These are phyloP conservation scores for Sugiyamaella xylanicola DNA, from an alignment of 1,139 yeast genomes.

Conservation along the genomic window DNA sequence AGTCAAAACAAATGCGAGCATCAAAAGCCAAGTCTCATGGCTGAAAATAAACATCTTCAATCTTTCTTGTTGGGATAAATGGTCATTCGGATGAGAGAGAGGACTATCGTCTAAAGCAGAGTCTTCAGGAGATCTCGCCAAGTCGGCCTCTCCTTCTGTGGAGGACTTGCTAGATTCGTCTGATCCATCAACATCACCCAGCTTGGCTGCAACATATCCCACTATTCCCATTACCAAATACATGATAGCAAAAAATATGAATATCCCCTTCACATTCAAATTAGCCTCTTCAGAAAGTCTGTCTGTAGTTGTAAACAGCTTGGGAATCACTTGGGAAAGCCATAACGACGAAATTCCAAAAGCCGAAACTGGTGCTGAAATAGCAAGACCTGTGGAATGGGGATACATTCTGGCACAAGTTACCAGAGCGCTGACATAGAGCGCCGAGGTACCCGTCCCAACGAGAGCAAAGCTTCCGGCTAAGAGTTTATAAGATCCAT, in stretches of 20 bases:
- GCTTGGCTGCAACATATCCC: conserved; percentile 33
- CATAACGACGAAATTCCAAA: conserved; percentile 79
- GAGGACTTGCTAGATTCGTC: conserved; percentile 18
- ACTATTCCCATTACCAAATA: conserved; percentile 35
- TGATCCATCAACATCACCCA: conserved; percentile 29
- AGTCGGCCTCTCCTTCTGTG: conserved; percentile 20
- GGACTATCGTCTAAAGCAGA: conserved; percentile 29
- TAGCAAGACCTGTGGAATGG: conserved; percentile 71
- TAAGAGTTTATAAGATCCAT: conserved; percentile 23
- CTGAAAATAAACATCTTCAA: conserved; percentile 58
- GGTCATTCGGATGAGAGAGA: conserved; percentile 44
- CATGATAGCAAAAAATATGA: conserved; percentile 57
- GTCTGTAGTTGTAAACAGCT: conserved; percentile 42
- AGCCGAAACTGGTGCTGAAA: conserved; percentile 83
- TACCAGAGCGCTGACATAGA: conserved; percentile 74
- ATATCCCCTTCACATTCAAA: conserved; percentile 55
- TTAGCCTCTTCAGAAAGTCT: too few relatives aligned
- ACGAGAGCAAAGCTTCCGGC: conserved; percentile 53
- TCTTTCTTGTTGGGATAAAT: conserved; percentile 52
- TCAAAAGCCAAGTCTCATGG: conserved; percentile 64
- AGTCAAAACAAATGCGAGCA: conserved; percentile 63
- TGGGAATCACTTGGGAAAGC: conserved; percentile 43
- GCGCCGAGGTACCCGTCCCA: conserved; percentile 80
- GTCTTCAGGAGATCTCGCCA: not conserved
- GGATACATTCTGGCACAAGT: conserved; percentile 87